Evolutionary conservation across 305 asterid genomes (phyloP).

Genomic region (Nicotiana rustica): DNA sequence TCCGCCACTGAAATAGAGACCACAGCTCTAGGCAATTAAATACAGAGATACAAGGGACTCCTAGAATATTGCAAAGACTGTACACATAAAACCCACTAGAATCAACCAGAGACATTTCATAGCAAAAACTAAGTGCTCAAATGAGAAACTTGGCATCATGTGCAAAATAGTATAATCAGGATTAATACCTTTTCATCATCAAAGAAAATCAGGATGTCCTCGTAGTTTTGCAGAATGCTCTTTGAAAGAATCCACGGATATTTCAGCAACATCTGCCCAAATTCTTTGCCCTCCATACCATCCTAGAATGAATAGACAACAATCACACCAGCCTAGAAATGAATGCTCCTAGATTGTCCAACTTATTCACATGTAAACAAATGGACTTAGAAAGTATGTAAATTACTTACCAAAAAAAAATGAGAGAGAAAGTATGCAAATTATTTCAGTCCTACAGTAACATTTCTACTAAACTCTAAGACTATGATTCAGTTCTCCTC

Average conservation of each 20-base stretch:
- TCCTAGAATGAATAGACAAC: constrained; percentile 52
- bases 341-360: constrained; percentile 28
- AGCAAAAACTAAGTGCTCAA: constrained; percentile 23
- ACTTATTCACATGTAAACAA: constrained; percentile 24
- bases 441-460: background rate
- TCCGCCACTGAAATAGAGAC: constrained; percentile 30
- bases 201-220: constrained; percentile 62
- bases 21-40: constrained; percentile 20
- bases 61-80: constrained; percentile 20
- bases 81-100: constrained; percentile 18
- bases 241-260: constrained; percentile 93
- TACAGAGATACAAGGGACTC: constrained; percentile 2
- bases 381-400: constrained; percentile 20
- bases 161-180: background rate
- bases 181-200: constrained; percentile 72
- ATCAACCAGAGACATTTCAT: constrained; percentile 24
- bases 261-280: constrained; percentile 73
- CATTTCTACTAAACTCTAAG: constrained; percentile 16
- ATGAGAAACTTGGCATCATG: constrained; percentile 26
- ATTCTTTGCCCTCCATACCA: constrained; percentile 53
- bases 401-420: too few species aligned
- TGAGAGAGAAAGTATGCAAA: background rate
- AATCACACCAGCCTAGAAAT: constrained; percentile 26
- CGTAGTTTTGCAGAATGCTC: constrained; percentile 68
- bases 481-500: constrained; percentile 20